Evolutionary conservation across 1,284 basidiomycete species (phyloP).

Genomic region (Takashimella koratensis): DNA sequence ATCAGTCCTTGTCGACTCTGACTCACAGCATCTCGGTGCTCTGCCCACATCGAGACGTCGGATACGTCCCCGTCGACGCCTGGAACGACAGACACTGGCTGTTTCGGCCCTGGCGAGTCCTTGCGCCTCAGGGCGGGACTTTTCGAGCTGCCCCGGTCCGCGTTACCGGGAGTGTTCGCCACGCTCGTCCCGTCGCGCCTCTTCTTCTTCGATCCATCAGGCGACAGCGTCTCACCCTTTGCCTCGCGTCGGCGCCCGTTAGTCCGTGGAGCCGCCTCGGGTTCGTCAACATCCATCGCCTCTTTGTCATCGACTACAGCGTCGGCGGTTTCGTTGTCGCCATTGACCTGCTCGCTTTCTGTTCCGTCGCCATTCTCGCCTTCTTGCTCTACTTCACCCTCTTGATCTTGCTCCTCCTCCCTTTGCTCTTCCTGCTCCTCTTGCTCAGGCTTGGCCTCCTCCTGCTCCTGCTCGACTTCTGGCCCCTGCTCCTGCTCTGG

Average conservation of each 20-base stretch:
- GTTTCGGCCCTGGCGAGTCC: background rate
- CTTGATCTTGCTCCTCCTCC: conserved; percentile 7
- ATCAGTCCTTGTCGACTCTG: background rate
- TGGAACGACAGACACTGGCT: background rate
- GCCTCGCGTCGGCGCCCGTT: background rate
- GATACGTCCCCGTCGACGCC: background rate
- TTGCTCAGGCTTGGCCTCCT: background rate
- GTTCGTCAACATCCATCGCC: conserved; percentile 16
- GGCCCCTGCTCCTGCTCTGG: background rate
- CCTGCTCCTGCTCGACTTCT: background rate
- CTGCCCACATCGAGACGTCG: conserved; percentile 16
- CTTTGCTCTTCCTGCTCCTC: background rate
- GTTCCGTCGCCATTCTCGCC: conserved; percentile 6
- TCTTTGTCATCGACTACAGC: conserved; percentile 5
- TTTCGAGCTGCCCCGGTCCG: conserved; percentile 8
- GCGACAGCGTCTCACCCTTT: background rate
- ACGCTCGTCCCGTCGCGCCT: conserved; percentile 2
- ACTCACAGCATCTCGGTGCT: conserved; percentile 38
- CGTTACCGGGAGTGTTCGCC: background rate
- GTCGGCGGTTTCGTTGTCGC: background rate
- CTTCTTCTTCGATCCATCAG: background rate
- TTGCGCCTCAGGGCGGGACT: background rate
- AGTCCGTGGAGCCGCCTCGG: background rate
- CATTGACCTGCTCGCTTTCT: conserved; percentile 5
- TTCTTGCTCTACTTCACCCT: background rate